These are phyloP conservation scores for Coemansia sp. DNA, from an alignment of 192 early-diverging fungal species.

Conservation along the genomic window DNA sequence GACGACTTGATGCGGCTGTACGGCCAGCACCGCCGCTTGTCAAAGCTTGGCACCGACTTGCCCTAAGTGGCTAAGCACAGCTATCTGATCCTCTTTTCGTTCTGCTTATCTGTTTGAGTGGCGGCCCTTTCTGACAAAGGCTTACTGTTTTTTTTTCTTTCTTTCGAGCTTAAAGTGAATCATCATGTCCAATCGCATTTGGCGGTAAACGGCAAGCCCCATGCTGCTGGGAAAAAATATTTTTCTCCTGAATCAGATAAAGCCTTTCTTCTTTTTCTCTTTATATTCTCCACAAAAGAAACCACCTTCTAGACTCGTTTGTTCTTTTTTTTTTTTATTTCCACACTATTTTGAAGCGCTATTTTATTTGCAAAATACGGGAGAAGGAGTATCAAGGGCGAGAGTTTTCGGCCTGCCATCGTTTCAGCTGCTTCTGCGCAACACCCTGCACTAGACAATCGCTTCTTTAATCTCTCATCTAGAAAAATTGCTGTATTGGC, in stretches of 20 bases:
- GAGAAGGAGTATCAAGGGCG: too few species aligned
- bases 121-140: not conserved
- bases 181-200: too few species aligned
- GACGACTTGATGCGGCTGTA: constrained; percentile 51
- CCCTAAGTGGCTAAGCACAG: not conserved
- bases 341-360: too few species aligned
- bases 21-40: constrained; percentile 39
- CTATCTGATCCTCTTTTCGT: not conserved
- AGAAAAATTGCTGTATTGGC: not conserved
- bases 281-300: not conserved
- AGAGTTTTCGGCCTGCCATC: not conserved
- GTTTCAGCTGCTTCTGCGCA: not conserved
- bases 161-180: not conserved
- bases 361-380: too few species aligned
- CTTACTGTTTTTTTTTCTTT: not conserved
- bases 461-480: constrained; percentile 10
- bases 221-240: too few species aligned
- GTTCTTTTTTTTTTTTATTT: too few species aligned
- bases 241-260: not conserved
- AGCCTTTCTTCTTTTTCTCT: not conserved
- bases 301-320: too few species aligned
- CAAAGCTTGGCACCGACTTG: constrained; percentile 19
- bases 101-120: not conserved
- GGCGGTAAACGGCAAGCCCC: too few species aligned
- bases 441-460: constrained; percentile 5